phyloP scores from a whole-genome alignment of 331 rosid species.

The Phaseolus coccineus region DNA sequence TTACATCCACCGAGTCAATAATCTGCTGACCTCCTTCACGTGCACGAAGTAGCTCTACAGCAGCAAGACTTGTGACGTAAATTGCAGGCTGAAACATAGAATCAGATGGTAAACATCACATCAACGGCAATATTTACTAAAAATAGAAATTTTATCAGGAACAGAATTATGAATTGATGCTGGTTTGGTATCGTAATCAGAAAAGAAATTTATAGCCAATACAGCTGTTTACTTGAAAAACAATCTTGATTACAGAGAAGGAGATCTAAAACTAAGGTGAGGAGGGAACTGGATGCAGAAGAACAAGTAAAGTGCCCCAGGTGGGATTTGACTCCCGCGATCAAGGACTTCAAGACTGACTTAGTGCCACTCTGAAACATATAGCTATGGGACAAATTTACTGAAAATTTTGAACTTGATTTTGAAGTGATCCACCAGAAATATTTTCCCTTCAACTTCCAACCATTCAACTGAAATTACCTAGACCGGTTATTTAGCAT shows the following conservation, averaged over 20 bases:
- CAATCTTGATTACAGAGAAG: constrained; percentile 4
- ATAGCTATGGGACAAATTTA: background rate
- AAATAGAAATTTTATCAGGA: constrained; percentile 12
- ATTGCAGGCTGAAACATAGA: constrained; percentile 84
- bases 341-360: constrained; percentile 6
- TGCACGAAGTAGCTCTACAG: constrained; percentile 88
- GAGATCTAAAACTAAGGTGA: background rate
- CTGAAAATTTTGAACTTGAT: background rate
- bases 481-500: background rate
- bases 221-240: background rate
- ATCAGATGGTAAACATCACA: constrained; percentile 37
- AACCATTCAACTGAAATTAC: background rate
- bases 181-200: constrained; percentile 26
- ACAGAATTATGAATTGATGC: constrained; percentile 6
- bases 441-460: constrained; percentile 15
- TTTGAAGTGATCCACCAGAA: constrained; percentile 10
- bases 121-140: constrained; percentile 20
- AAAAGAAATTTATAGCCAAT: background rate
- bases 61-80: constrained; percentile 96
- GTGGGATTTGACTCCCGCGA: background rate
- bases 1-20: constrained; percentile 91
- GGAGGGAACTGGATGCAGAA: constrained; percentile 20
- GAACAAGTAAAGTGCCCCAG: background rate
- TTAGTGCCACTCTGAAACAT: constrained; percentile 2
- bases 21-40: constrained; percentile 93